These are phyloP conservation scores for Venturiaceae sp. DNA, from an alignment of 2,329 filamentous ascomycete species.

Conservation along the genomic window DNA sequence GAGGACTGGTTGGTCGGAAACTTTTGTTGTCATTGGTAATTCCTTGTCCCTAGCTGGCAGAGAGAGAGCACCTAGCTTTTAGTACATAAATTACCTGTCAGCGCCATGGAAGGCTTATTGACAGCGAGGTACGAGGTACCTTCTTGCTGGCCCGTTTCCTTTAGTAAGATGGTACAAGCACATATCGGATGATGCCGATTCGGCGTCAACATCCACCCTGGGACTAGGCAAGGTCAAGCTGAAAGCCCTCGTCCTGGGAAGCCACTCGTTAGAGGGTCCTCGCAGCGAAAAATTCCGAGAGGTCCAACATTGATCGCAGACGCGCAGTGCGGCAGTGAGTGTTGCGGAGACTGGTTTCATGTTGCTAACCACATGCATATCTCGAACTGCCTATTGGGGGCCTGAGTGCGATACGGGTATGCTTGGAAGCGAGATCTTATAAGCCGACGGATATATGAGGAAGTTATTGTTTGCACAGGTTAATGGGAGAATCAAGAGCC, in stretches of 20 bases:
- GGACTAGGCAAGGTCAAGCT: background rate
- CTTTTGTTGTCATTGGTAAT: background rate
- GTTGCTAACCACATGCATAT: no score
- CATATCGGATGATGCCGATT: background rate
- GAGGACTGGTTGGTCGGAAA: background rate
- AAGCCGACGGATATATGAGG: no score
- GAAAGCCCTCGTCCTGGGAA: background rate
- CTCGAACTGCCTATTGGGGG: background rate
- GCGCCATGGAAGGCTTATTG: background rate
- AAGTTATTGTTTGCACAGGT: no score
- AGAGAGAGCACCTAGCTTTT: background rate
- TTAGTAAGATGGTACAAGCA: background rate
- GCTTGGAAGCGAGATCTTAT: no score
- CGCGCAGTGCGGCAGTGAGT: background rate
- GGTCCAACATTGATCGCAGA: background rate
- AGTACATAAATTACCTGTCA: background rate
- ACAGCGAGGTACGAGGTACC: background rate
- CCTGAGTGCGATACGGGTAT: background rate
- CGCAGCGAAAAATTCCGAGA: background rate
- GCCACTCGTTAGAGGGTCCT: background rate
- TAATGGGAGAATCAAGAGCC: no score
- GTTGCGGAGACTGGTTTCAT: background rate
- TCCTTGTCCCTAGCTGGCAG: background rate
- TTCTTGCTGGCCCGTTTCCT: background rate
- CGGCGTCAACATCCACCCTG: background rate